These are phyloP conservation scores for Nicotiana undulata DNA, from an alignment of 257 asterid species.

Conservation along the genomic window DNA sequence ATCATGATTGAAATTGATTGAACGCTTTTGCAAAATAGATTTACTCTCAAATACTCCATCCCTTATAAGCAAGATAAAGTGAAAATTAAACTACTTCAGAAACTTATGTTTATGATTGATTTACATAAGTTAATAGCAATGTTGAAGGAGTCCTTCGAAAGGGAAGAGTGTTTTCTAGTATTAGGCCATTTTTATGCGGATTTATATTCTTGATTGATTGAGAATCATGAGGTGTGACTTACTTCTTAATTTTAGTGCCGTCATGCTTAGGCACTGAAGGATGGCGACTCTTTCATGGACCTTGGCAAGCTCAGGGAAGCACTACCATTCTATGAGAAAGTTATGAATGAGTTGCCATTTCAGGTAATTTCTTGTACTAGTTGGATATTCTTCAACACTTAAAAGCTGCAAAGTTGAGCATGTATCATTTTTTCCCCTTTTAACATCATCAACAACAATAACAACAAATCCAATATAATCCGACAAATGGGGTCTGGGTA, in stretches of 20 bases:
- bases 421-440: not conserved
- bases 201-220: constrained; percentile 3
- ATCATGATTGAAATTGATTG: not conserved
- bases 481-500: no score
- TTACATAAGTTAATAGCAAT: not conserved
- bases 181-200: not conserved
- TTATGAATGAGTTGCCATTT: constrained; percentile 68
- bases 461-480: no score
- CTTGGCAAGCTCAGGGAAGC: constrained; percentile 75
- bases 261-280: constrained; percentile 66
- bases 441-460: not conserved
- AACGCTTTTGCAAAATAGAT: not conserved
- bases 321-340: constrained; percentile 52
- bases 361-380: constrained; percentile 35
- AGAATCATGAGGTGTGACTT: constrained; percentile 30
- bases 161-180: not conserved
- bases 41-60: not conserved
- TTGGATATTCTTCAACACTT: not conserved
- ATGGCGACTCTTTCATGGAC: constrained; percentile 83
- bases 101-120: not conserved
- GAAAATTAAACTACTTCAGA: not conserved
- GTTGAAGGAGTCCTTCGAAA: not conserved
- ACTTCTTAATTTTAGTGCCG: constrained; percentile 64
- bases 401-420: not conserved
- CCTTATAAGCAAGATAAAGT: not conserved